These are phyloP conservation scores for Calocybe gambosa DNA, from an alignment of 1,284 basidiomycete species.

Conservation along the genomic window DNA sequence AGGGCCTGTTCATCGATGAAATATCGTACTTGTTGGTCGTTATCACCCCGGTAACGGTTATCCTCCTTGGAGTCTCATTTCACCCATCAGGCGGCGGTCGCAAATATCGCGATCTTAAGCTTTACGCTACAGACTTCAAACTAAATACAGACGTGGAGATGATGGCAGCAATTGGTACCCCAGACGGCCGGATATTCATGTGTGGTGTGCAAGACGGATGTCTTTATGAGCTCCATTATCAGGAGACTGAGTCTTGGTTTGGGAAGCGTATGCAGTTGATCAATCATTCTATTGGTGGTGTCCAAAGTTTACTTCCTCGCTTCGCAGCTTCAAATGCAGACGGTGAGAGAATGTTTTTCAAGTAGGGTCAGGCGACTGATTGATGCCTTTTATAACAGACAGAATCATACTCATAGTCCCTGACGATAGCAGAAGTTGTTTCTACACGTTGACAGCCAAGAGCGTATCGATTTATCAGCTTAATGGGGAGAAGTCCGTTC, in stretches of 20 bases:
- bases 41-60: conserved; percentile 78
- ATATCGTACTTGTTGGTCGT: conserved; percentile 89
- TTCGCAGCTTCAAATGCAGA: conserved; percentile 54
- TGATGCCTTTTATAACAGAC: conserved; percentile 37
- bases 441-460: conserved; percentile 71
- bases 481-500: conserved; percentile 54
- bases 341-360: conserved; percentile 36
- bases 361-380: not conserved
- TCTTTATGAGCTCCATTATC: conserved; percentile 92
- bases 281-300: conserved; percentile 75
- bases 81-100: conserved; percentile 41
- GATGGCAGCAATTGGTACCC: conserved; percentile 75
- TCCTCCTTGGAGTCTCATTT: conserved; percentile 81
- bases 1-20: conserved; percentile 86
- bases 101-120: conserved; percentile 66
- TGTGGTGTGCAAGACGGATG: conserved; percentile 81
- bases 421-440: conserved; percentile 59
- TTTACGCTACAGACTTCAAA: conserved; percentile 88
- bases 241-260: conserved; percentile 91
- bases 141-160: conserved; percentile 79
- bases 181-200: conserved; percentile 88
- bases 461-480: conserved; percentile 69
- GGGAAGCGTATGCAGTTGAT: conserved; percentile 76
- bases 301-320: conserved; percentile 67
- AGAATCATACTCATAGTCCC: conserved; percentile 62